A percentile compares a stretch with the other conserved stretches of the same genome.
phyloP scores from a whole-genome alignment of 2,329 filamentous ascomycete genomes.

The Talaromyces rugulosus region DNA sequence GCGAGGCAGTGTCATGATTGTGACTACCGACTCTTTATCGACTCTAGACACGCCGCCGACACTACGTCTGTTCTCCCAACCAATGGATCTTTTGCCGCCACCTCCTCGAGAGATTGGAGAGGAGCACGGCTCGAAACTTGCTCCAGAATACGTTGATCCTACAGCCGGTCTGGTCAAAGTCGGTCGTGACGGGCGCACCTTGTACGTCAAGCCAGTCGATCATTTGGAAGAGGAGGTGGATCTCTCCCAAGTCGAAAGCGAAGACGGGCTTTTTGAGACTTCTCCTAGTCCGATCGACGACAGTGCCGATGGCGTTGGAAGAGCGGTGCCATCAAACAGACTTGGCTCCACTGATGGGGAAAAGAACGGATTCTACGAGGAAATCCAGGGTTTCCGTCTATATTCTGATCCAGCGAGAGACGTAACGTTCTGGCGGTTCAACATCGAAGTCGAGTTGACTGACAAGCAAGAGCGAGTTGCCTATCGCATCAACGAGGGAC shows the following conservation, averaged over 20 bases:
- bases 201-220: constrained; percentile 87
- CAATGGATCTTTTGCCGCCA: constrained; percentile 74
- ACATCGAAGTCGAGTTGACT: constrained; percentile 82
- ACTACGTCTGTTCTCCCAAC: constrained; percentile 80
- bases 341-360: constrained; percentile 63
- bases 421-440: constrained; percentile 96
- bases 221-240: constrained; percentile 75
- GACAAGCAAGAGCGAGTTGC: constrained; percentile 78
- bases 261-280: constrained; percentile 76
- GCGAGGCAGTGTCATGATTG: constrained; percentile 93
- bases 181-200: constrained; percentile 75
- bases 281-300: constrained; percentile 45
- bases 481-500: constrained; percentile 91
- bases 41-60: constrained; percentile 75
- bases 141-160: constrained; percentile 80
- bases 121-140: constrained; percentile 56
- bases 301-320: constrained; percentile 32
- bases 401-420: constrained; percentile 81
- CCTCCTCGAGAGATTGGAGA: constrained; percentile 66
- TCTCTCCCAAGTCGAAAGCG: constrained; percentile 72
- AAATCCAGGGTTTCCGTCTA: constrained; percentile 75
- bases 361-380: constrained; percentile 72
- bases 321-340: constrained; percentile 46
- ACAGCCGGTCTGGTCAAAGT: constrained; percentile 83
- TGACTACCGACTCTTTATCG: constrained; percentile 79